Conservation (phyloP, 768 basidiomycete species). For the Boletus sp. region DNA sequence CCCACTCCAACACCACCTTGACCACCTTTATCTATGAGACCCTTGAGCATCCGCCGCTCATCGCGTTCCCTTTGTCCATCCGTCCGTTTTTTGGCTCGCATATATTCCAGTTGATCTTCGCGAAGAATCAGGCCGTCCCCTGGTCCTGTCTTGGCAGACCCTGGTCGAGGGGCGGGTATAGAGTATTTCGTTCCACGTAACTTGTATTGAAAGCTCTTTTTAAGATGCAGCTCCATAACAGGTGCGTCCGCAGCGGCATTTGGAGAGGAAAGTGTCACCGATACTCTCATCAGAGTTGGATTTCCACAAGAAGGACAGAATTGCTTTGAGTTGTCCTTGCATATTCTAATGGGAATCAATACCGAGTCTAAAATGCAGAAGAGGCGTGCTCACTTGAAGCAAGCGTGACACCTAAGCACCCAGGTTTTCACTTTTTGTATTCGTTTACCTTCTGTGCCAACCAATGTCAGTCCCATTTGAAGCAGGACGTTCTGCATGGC, state of each 20-base stretch:
- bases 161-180: slow-evolving; percentile 87
- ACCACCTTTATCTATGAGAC: slow-evolving; percentile 49
- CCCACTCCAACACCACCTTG: slow-evolving; percentile 54
- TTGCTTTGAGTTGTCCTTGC: slow-evolving; percentile 90
- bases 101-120: slow-evolving; percentile 89
- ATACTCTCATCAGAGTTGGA: slow-evolving; percentile 83
- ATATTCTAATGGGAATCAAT: slow-evolving; percentile 56
- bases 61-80: slow-evolving; percentile 75
- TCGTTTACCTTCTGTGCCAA: slow-evolving; percentile 85
- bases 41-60: slow-evolving; percentile 62
- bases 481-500: slow-evolving; percentile 98
- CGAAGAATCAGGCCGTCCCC: slow-evolving; percentile 84
- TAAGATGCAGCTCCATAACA: slow-evolving; percentile 85
- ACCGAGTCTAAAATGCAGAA: not conserved
- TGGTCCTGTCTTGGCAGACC: slow-evolving; percentile 78
- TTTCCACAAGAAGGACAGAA: slow-evolving; percentile 99
- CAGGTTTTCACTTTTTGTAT: slow-evolving; percentile 92
- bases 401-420: slow-evolving; percentile 96
- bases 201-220: slow-evolving; percentile 93
- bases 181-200: slow-evolving; percentile 88
- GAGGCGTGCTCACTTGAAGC: slow-evolving; percentile 81
- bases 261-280: slow-evolving; percentile 78
- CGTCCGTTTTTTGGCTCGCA: slow-evolving; percentile 74
- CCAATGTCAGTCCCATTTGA: slow-evolving; percentile 88
- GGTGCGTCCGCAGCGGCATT: slow-evolving; percentile 58